Evolutionary conservation across 306 rosid genomes (phyloP), one percentile per base, ranked within the genome.

Genomic region (Lathyrus oleraceus): DNA sequence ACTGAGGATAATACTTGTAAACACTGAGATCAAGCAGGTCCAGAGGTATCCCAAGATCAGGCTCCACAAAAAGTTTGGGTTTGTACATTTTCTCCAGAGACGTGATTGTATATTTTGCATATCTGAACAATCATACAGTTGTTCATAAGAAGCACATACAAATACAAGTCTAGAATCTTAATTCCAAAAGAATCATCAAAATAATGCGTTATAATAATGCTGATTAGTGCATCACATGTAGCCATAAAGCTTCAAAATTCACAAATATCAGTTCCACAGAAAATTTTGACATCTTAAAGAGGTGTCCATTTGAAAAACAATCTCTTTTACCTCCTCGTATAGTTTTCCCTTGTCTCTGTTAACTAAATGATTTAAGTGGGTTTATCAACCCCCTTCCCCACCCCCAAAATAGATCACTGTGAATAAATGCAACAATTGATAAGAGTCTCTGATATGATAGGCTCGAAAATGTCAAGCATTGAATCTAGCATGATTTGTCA

Each of bases 21-120:
- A 94, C 91, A 76, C 97, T 88, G 80, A 94, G 99, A 81, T 94
- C 99, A 63, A 94, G 97, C 78, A 94, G 85, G 86, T 94, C 97
- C 53, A 94, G 96, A 77, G 97, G 97, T 72, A 94, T 94, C 84
- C 99, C 99, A 60, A 94, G 92, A 87, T 94, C 99, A 44, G 97
- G 97, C 85, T 94, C 99, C 43, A 91, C 96, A 74, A 87, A 89
- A 67, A 94, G 99, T 74, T 94, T 90, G 62, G 99, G 92, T 77
- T 91, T 91, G 86, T 94, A 94, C 59, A 81, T 83, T 87, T 94
- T 94, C 85, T 94, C 99, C 83, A 94, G 76, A 2, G 99, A 91
- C 1, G 99, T 86, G 73, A 94, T 94, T 10, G 89, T 91, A 72
- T 91, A 94, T 76, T 79, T 91, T 69, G 99, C 69, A 81, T 87